phyloP scores from a whole-genome alignment of 352 stramenopile species.

The Phytophthora cryptogea region DNA sequence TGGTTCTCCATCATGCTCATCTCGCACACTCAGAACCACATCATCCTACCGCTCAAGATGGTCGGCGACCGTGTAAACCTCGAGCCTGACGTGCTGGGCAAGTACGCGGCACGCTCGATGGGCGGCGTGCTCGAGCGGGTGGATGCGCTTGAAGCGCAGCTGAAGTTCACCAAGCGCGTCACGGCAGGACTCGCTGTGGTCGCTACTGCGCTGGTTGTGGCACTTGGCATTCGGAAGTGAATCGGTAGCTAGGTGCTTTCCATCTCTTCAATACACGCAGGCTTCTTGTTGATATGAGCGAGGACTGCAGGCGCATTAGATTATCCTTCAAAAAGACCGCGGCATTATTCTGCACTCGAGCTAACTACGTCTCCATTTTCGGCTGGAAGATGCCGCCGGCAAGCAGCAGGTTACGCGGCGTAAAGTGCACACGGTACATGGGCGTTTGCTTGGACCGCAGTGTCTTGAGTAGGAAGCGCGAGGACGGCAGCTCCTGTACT shows the following conservation, averaged over 20 bases:
- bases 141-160: conserved; percentile 60
- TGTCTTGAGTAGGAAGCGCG: conserved; percentile 82
- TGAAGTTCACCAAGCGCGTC: conserved; percentile 40
- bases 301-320: conserved; percentile 25
- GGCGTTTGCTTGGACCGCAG: conserved; percentile 86
- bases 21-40: conserved; percentile 97
- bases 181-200: conserved; percentile 36
- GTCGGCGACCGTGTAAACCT: conserved; percentile 91
- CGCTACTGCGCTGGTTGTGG: conserved; percentile 30
- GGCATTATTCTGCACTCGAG: conserved; percentile 11
- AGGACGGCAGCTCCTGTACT: conserved; percentile 63
- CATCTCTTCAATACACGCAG: conserved; percentile 5
- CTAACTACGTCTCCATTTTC: conserved; percentile 54
- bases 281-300: conserved; percentile 9
- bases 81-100: conserved; percentile 92
- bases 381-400: conserved; percentile 70
- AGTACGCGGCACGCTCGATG: conserved; percentile 89
- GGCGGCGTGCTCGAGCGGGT: conserved; percentile 59
- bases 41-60: conserved; percentile 94
- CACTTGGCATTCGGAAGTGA: conserved; percentile 39
- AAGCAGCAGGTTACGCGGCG: conserved; percentile 80
- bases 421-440: conserved; percentile 85
- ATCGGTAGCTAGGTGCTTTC: neutral
- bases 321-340: conserved; percentile 28
- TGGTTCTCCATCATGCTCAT: conserved; percentile 99